Base-by-base conservation (phyloP, 805 yeast species). In the Kluyveromyces starmeri region DNA sequence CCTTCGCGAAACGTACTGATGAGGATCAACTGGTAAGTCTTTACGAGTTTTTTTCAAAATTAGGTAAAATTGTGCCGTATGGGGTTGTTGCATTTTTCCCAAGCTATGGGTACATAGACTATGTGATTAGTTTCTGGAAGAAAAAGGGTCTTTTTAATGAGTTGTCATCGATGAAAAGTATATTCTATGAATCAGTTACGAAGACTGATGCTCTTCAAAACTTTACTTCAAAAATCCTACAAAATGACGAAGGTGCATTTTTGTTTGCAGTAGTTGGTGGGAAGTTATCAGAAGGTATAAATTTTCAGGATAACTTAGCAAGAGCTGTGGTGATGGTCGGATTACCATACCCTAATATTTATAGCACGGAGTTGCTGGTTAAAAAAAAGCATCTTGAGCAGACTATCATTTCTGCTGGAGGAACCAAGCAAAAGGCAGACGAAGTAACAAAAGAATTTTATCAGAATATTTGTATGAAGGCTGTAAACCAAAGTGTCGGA, bases 401-500 rank as follows among this genome's bases (percentile, higher is more conserved):
- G 2, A 61, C 60, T 25, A 67, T 75, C 1, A n/a, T 68, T 1
- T 57, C 51, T 14, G 53, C 53, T 4, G 84, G 85, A 0, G 70
- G 70, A 0, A 53, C 75, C 1, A 43, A 37, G 8, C 43, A 50
- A 16, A 64, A 64, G 17, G 83, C 88, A 0, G 51, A 51, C 21
- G 58, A 48, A 6, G 71, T 68, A 3, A 63, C 78, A 1, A 61
- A 64, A 18, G 70, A 69, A 20, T 84, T 74, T 47, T 80, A 83
- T 47, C 95, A 86, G 45, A 84, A 83, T 47, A 62, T 84, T 5
- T 86, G 95, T 50, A 81, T 89, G 92, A 73, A 86, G 34, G 82
- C 95, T 0, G 85, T 88, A 1, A 88, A 88, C 51, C 97, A 88
- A 55, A 77, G 94, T 58, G 78, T 89, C 9, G 97, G 96, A 0